Conservation (phyloP, 1,284 basidiomycete genomes). For the Fomitopsis schrenkii region DNA sequence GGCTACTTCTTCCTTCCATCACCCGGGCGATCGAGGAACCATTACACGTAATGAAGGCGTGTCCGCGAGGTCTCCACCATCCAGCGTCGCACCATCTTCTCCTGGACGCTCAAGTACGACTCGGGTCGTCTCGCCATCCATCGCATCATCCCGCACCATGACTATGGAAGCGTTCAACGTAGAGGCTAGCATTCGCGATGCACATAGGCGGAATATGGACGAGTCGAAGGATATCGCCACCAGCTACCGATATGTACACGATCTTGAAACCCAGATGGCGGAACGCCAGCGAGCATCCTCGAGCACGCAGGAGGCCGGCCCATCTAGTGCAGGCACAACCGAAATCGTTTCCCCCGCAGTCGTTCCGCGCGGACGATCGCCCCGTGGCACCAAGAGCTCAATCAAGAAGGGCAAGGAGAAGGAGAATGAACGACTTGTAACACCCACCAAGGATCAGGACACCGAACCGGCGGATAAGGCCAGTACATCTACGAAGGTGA, state of each 20-base stretch:
- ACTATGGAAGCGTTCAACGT: slow-evolving; percentile 16
- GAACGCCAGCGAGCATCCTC: slow-evolving; percentile 6
- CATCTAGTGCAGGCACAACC: not conserved
- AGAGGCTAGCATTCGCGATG: slow-evolving; percentile 31
- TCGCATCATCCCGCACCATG: slow-evolving; percentile 23
- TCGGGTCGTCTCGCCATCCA: slow-evolving; percentile 22
- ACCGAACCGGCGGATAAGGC: slow-evolving; percentile 1
- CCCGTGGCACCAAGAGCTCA: slow-evolving; percentile 23
- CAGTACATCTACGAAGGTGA: slow-evolving; percentile 10
- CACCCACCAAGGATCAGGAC: slow-evolving; percentile 9
- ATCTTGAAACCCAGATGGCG: slow-evolving; percentile 57
- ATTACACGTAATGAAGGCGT: slow-evolving; percentile 7
- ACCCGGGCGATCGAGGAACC: slow-evolving; percentile 29
- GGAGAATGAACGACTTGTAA: slow-evolving; percentile 7
- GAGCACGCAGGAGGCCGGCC: slow-evolving; percentile 4
- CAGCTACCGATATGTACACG: slow-evolving; percentile 61
- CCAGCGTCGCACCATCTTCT: slow-evolving; percentile 5
- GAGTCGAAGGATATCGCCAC: slow-evolving; percentile 60
- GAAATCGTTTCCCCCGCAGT: not conserved
- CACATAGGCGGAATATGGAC: slow-evolving; percentile 56
- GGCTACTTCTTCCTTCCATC: slow-evolving; percentile 54
- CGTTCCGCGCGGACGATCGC: slow-evolving; percentile 20
- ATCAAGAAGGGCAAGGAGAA: slow-evolving; percentile 21
- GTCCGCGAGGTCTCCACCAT: slow-evolving; percentile 12
- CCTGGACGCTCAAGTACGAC: slow-evolving; percentile 11